These are phyloP conservation scores for Tulasnella sp. DNA, from an alignment of 768 basidiomycete species.

Conservation along the genomic window DNA sequence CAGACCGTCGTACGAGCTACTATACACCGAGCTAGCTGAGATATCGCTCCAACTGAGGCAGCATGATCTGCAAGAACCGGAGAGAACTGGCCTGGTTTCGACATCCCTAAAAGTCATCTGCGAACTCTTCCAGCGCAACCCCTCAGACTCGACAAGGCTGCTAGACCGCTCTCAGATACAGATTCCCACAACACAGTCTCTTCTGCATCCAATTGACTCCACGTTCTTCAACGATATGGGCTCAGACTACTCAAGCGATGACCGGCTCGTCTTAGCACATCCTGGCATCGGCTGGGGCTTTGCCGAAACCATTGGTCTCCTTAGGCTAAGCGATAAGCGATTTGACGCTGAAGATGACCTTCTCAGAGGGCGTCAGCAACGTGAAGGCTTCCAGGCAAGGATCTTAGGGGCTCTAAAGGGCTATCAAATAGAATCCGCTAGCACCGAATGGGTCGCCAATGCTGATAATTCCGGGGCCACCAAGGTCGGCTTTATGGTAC, in stretches of 20 bases:
- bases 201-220: not conserved
- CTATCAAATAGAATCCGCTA: slow-evolving; percentile 35
- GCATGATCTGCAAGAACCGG: not conserved
- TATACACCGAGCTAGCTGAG: not conserved
- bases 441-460: slow-evolving; percentile 44
- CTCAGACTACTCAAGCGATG: not conserved
- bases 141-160: not conserved
- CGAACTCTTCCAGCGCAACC: not conserved
- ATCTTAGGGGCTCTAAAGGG: slow-evolving; percentile 34
- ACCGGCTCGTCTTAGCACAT: not conserved
- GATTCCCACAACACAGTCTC: not conserved
- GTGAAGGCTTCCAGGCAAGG: slow-evolving; percentile 33
- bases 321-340: slow-evolving; percentile 17
- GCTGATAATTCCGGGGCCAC: slow-evolving; percentile 40
- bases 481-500: slow-evolving; percentile 33
- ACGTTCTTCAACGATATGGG: slow-evolving; percentile 5
- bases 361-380: slow-evolving; percentile 33
- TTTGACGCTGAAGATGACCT: slow-evolving; percentile 17
- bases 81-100: not conserved
- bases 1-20: not conserved
- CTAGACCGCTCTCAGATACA: not conserved
- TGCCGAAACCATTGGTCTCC: slow-evolving; percentile 18
- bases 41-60: not conserved
- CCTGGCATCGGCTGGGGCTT: not conserved
- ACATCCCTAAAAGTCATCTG: not conserved